Percentiles rank a stretch among this genome's conserved stretches.
Conservation (phyloP, 2,329 filamentous ascomycete genomes). For the Achaetomium macrosporum region DNA sequence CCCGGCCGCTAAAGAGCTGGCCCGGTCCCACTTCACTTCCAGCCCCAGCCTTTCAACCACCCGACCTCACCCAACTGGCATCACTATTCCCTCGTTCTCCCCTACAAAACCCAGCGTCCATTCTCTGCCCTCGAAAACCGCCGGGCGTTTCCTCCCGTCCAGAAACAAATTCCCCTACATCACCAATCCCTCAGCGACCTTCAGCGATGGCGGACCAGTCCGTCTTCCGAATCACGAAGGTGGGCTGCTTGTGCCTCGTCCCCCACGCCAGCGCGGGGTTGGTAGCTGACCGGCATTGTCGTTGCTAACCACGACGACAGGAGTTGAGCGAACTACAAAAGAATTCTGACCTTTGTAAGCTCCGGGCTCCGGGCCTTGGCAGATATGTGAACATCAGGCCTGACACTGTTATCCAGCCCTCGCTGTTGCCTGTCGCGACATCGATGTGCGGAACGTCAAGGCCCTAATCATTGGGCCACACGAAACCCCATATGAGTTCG, state of each 20-base stretch:
- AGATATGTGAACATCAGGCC: conserved; percentile 2
- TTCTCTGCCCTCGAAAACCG: not conserved
- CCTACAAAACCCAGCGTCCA: too few species aligned
- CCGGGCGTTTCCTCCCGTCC: not conserved
- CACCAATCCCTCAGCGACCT: conserved; percentile 9
- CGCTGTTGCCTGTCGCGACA: conserved; percentile 79
- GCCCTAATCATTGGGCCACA: conserved; percentile 88
- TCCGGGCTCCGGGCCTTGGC: not conserved
- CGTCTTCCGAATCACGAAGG: conserved; percentile 81
- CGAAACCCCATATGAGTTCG: conserved; percentile 93
- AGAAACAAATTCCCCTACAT: not conserved
- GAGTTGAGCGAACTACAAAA: conserved; percentile 83
- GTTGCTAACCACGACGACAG: conserved; percentile 36
- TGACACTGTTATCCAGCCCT: conserved; percentile 51
- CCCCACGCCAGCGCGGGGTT: conserved; percentile 21
- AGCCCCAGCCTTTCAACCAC: not conserved
- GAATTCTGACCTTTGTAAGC: conserved; percentile 74
- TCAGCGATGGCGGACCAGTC: conserved; percentile 71
- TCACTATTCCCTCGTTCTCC: not conserved
- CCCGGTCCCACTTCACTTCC: not conserved
- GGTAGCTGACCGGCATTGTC: conserved; percentile 30
- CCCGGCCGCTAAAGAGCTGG: not conserved
- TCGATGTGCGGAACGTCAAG: conserved; percentile 80
- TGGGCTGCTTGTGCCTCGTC: conserved; percentile 36
- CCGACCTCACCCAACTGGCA: not conserved